Conservation (phyloP, 129 eudicot genomes). For the Kitagawia praeruptora region DNA sequence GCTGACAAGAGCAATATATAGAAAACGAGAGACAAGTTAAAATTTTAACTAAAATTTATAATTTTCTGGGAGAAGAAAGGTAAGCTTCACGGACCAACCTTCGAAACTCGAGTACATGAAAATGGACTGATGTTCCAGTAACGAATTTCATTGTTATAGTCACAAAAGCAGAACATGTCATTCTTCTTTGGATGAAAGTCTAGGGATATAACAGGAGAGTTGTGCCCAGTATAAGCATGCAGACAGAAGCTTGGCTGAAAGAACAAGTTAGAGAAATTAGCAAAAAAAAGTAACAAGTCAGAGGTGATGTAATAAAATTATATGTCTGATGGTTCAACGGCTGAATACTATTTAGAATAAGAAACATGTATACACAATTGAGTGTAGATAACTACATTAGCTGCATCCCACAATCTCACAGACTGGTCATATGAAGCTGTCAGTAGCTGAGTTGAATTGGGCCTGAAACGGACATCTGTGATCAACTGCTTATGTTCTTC, state of each 20-base stretch:
- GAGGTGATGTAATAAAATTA: not conserved
- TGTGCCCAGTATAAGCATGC: constrained; percentile 70
- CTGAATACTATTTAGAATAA: not conserved
- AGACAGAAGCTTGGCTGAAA: constrained; percentile 90
- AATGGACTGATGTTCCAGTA: constrained; percentile 91
- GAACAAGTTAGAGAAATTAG: not conserved
- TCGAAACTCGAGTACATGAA: constrained; percentile 69
- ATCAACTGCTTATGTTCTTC: constrained; percentile 63
- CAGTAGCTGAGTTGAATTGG: constrained; percentile 77
- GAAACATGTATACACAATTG: not conserved
- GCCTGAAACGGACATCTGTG: constrained; percentile 81
- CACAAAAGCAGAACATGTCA: constrained; percentile 88
- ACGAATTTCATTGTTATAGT: constrained; percentile 70
- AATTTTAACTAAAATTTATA: not conserved
- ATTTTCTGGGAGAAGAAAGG: not conserved
- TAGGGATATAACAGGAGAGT: constrained; percentile 75
- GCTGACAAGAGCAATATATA: constrained; percentile 33
- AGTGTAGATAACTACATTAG: constrained; percentile 48
- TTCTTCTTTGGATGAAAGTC: constrained; percentile 99
- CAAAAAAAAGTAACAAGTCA: no score
- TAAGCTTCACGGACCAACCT: constrained; percentile 41
- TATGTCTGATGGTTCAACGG: not conserved
- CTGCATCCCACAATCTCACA: constrained; percentile 92
- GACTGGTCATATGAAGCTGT: constrained; percentile 80
- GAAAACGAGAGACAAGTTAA: not conserved